Percentiles rank a stretch among this genome's conserved stretches.
Conservation (phyloP, 345 rosid species). For the Brassica nigra region DNA sequence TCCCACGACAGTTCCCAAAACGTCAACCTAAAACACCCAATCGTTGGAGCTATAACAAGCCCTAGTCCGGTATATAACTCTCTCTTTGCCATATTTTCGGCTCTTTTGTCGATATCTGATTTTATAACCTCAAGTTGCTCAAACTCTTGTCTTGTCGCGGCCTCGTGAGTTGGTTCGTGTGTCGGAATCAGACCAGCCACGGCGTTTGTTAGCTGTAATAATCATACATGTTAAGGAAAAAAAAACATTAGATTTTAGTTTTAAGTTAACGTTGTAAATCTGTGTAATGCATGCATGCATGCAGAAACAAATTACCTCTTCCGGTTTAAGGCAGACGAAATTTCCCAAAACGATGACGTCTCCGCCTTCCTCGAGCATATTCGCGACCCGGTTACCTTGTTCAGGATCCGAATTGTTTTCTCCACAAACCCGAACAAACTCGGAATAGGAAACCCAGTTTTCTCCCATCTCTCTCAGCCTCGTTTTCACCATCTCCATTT, state of each 20-base stretch:
- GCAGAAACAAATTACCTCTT: slow-evolving; percentile 58
- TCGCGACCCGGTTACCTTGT: slow-evolving; percentile 61
- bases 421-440: slow-evolving; percentile 62
- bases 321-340: slow-evolving; percentile 67
- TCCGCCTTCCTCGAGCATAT: slow-evolving; percentile 74
- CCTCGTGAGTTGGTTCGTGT: slow-evolving; percentile 39
- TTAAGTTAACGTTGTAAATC: not conserved
- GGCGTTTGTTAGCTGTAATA: slow-evolving; percentile 66
- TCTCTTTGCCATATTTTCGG: slow-evolving; percentile 55
- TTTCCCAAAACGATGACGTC: slow-evolving; percentile 74
- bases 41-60: slow-evolving; percentile 66
- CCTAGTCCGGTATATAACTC: slow-evolving; percentile 86
- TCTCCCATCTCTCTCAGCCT: slow-evolving; percentile 59
- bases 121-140: slow-evolving; percentile 59
- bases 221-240: not conserved
- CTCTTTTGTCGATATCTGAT: slow-evolving; percentile 57
- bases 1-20: slow-evolving; percentile 99
- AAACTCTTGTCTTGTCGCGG: slow-evolving; percentile 61
- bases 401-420: slow-evolving; percentile 66
- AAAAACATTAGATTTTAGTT: not conserved
- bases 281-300: slow-evolving; percentile 8
- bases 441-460: slow-evolving; percentile 61
- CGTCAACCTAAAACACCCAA: slow-evolving; percentile 84
- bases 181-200: slow-evolving; percentile 69
- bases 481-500: slow-evolving; percentile 70